Conservation (phyloP, 1,284 basidiomycete species). For the Xanthoconium separans region DNA sequence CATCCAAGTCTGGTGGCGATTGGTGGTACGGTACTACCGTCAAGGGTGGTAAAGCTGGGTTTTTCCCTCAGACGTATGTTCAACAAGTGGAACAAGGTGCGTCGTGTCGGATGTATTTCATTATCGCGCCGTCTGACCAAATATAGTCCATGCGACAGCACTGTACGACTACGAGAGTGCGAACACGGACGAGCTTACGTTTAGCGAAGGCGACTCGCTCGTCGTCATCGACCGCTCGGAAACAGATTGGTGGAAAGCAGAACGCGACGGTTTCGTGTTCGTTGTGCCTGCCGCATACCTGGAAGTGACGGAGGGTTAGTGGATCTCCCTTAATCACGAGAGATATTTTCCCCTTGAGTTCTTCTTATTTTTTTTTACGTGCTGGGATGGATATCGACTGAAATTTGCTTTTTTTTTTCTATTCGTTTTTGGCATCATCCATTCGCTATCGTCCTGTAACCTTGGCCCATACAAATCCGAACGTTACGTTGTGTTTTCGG, state of each 20-base stretch:
- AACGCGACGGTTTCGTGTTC: conserved; percentile 78
- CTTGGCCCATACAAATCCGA: conserved; percentile 16
- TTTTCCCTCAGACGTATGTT: conserved; percentile 92
- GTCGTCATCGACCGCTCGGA: conserved; percentile 80
- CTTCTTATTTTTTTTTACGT: conserved; percentile 50
- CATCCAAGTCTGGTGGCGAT: conserved; percentile 79
- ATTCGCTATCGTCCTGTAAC: conserved; percentile 2
- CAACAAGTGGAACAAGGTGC: conserved; percentile 66
- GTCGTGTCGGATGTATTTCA: conserved; percentile 27
- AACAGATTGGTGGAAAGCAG: conserved; percentile 92
- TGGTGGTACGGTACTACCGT: conserved; percentile 93
- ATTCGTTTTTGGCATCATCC: conserved; percentile 44
- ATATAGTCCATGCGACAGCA: conserved; percentile 67
- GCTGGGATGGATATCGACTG: conserved; percentile 59
- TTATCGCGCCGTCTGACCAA: conserved; percentile 1
- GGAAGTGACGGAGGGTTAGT: conserved; percentile 87
- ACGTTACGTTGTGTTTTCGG: not conserved
- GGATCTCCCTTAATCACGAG: conserved; percentile 27
- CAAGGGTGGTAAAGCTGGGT: conserved; percentile 70
- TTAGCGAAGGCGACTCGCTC: conserved; percentile 76
- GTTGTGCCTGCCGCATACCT: conserved; percentile 89
- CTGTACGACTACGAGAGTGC: conserved; percentile 74
- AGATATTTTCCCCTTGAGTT: conserved; percentile 45
- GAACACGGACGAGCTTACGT: conserved; percentile 78
- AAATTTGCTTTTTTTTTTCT: conserved; percentile 60